phyloP scores from a whole-genome alignment of 441 rosid genomes.

The Erysimum cheiri region DNA sequence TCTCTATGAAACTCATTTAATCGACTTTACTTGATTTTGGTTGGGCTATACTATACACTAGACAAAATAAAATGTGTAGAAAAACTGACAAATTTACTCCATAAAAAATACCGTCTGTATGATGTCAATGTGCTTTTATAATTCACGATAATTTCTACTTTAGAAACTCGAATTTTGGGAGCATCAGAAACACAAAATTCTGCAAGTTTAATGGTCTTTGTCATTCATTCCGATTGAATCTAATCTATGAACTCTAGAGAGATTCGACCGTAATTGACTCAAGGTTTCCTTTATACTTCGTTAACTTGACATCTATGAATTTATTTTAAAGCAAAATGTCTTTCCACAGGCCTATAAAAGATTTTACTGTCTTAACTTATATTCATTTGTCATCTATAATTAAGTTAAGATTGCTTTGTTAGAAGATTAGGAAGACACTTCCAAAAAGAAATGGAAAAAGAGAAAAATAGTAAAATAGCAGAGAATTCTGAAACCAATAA shows the following conservation, averaged over 20 bases:
- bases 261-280: neutral
- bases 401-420: slow-evolving; percentile 11
- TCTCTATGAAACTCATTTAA: too few relatives aligned
- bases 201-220: neutral
- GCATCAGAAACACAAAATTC: neutral
- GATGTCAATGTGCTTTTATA: neutral
- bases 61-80: too few relatives aligned
- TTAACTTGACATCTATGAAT: slow-evolving; percentile 5
- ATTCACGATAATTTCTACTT: too few relatives aligned
- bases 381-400: neutral
- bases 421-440: slow-evolving; percentile 15
- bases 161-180: neutral
- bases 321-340: neutral
- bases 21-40: too few relatives aligned
- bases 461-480: neutral
- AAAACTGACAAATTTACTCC: too few relatives aligned
- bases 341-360: neutral
- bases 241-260: neutral
- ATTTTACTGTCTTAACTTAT: neutral
- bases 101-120: neutral
- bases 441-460: neutral
- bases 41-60: too few relatives aligned
- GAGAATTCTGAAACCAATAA: slow-evolving; percentile 22
- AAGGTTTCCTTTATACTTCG: too few relatives aligned
- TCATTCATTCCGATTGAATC: neutral